Evolutionary conservation across 2,329 filamentous ascomycete genomes (phyloP).

Genomic region (Graphilbum ipis-grandicollis): DNA sequence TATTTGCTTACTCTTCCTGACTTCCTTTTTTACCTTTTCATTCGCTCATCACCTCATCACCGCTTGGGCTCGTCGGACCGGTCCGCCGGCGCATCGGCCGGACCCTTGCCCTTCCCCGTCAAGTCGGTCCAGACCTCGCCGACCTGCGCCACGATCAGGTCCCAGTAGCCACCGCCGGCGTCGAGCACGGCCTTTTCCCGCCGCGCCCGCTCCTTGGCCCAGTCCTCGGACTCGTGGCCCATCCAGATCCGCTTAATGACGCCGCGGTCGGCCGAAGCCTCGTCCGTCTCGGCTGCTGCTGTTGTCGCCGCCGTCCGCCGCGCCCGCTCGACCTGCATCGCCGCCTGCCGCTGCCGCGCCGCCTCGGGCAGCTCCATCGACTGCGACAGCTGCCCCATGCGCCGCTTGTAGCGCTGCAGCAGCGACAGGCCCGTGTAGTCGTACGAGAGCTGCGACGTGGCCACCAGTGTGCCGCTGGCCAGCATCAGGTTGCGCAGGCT

Average conservation of each 20-base stretch:
- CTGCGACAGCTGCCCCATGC: slow-evolving; percentile 14
- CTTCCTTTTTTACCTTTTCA: background rate
- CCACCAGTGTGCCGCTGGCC: slow-evolving; percentile 29
- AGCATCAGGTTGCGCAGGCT: slow-evolving; percentile 34
- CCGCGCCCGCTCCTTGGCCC: slow-evolving; percentile 28
- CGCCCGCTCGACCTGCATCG: slow-evolving; percentile 28
- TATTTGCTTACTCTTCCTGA: too few species aligned
- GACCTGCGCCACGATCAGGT: slow-evolving; percentile 38
- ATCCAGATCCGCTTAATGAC: slow-evolving; percentile 37
- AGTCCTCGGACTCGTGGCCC: slow-evolving; percentile 32
- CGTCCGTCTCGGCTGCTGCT: background rate
- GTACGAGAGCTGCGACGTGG: slow-evolving; percentile 35
- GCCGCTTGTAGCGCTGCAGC: slow-evolving; percentile 25
- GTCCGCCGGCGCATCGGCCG: slow-evolving; percentile 3
- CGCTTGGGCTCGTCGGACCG: too few species aligned
- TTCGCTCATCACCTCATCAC: too few species aligned
- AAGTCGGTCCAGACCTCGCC: slow-evolving; percentile 24
- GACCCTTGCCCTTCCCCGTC: slow-evolving; percentile 11
- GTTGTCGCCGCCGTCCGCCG: slow-evolving; percentile 9
- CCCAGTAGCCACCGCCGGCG: slow-evolving; percentile 37
- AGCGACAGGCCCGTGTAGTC: slow-evolving; percentile 40
- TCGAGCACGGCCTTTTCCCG: slow-evolving; percentile 27
- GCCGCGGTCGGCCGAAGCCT: slow-evolving; percentile 2
- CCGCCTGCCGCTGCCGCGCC: slow-evolving; percentile 27
- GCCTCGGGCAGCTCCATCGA: slow-evolving; percentile 31